These are phyloP conservation scores for Entelexis sorbosivorans DNA, from an alignment of 1,139 yeast genomes.

Conservation along the genomic window DNA sequence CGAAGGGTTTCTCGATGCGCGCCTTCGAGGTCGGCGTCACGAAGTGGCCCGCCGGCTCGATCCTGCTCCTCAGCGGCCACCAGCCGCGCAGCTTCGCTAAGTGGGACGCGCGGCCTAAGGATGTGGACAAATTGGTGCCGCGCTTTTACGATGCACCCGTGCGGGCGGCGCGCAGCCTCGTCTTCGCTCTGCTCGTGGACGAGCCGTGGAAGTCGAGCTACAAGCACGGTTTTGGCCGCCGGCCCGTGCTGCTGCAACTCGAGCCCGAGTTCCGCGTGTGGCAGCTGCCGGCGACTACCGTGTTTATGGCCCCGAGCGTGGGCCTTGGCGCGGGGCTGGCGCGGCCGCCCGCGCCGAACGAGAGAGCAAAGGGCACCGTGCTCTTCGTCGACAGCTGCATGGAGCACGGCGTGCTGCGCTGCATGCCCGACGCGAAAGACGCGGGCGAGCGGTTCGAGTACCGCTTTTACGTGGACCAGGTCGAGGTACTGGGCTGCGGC, in stretches of 20 bases:
- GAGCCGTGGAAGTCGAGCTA: constrained; percentile 72
- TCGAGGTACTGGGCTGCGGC: constrained; percentile 92
- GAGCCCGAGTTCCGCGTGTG: constrained; percentile 55
- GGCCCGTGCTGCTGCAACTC: constrained; percentile 45
- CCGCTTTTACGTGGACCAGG: constrained; percentile 56
- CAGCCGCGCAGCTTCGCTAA: constrained; percentile 19
- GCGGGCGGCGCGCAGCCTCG: neutral
- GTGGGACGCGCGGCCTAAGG: constrained; percentile 23
- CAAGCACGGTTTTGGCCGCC: constrained; percentile 58
- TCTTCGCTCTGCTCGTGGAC: constrained; percentile 44
- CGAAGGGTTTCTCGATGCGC: constrained; percentile 75
- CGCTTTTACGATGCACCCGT: constrained; percentile 12
- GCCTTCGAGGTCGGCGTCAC: constrained; percentile 74
- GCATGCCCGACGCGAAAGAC: neutral
- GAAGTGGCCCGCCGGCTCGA: constrained; percentile 84
- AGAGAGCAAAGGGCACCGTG: constrained; percentile 44
- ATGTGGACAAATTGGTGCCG: constrained; percentile 17
- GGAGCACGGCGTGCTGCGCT: constrained; percentile 68
- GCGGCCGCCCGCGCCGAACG: constrained; percentile 15
- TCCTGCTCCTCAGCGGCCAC: constrained; percentile 54
- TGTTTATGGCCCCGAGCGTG: constrained; percentile 31
- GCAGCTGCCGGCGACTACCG: constrained; percentile 25
- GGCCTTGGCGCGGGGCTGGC: constrained; percentile 65
- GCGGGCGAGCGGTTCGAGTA: constrained; percentile 42
- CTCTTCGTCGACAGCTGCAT: constrained; percentile 64